Evolutionary conservation across 179 eudicot genomes (phyloP), one percentile per base, ranked within the genome.

Genomic region (Beta corolliflora): DNA sequence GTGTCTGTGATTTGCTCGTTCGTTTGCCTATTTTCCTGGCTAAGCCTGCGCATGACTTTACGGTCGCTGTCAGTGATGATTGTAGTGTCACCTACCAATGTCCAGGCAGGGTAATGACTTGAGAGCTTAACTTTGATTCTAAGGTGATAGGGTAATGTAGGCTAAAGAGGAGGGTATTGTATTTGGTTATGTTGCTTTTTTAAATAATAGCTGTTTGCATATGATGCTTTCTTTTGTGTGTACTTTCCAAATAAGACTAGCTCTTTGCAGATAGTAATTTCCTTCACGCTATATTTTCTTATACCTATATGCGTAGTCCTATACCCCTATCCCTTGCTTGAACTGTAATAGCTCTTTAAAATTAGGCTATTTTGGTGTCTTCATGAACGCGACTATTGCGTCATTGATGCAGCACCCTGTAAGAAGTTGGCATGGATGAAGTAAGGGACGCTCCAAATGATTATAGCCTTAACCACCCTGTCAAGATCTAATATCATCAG

Each of bases 1-100:
- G 97, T 59, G 93, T 90, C 0, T 93, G 97, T 80, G 90, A 86
- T 44, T 56, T 90, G 78, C 81, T 93, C 60, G 90, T 87, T 18
- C 86, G 73, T 76, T 82, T 93, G 81, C 95, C 97, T 5, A 80
- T 82, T 14, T 92, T 93, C 83, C 89, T 93, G 0, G 78, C 91
- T 19, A 88, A 78, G 83, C 97, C 95, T 16, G 80, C 80, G 0
- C 97, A 93, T 65, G 63, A 82, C 11, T 93, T 85, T 84, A 87
- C 90, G 0, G 90, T 92, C n/a, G 21, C 54, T 8, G 92, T 92
- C 7, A 86, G 79, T 50, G 81, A 79, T 0, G 53, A 84, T 1
- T 93, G 97, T 71, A 79, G 69, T n/a, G 86, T 89, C 55, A 81
- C 89, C 15, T 93, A 81, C 66, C 29, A 80, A 16, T 93, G 97